Evolutionary conservation across 129 eudicot species (phyloP).

Genomic region (Escallonia rubra): DNA sequence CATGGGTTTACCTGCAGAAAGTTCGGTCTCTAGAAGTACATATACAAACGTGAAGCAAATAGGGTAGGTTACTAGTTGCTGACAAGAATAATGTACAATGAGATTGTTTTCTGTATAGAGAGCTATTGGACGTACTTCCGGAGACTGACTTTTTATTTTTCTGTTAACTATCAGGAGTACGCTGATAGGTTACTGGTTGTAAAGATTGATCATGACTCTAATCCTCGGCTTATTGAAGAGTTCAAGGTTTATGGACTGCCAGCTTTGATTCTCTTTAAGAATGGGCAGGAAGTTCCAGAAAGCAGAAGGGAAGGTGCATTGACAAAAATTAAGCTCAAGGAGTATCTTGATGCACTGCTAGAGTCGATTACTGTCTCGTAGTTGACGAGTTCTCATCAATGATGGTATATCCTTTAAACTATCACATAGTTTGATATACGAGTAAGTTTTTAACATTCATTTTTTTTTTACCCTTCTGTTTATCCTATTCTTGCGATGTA

Average conservation of each 20-base stretch:
- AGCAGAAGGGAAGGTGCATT: conserved; percentile 89
- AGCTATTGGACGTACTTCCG: too few species aligned
- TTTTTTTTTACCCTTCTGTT: not conserved
- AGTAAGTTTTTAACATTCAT: not conserved
- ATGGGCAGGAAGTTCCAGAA: conserved; percentile 56
- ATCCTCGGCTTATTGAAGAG: conserved; percentile 64
- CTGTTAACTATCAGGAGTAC: conserved; percentile 49
- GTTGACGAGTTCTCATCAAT: not conserved
- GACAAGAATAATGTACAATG: too few species aligned
- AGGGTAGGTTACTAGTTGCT: too few species aligned
- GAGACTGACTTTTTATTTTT: not conserved
- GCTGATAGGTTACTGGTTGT: conserved; percentile 57
- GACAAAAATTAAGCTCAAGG: conserved; percentile 58
- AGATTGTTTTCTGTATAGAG: too few species aligned
- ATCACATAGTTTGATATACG: not conserved
- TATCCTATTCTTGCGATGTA: conserved; percentile 9
- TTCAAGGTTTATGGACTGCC: conserved; percentile 84
- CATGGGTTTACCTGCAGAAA: too few species aligned
- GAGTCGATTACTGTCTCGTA: conserved; percentile 42
- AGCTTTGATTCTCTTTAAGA: conserved; percentile 60
- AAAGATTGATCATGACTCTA: conserved; percentile 76
- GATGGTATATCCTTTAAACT: not conserved
- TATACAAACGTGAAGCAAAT: too few species aligned
- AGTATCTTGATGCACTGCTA: conserved; percentile 53
- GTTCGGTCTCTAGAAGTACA: too few species aligned